phyloP scores from a whole-genome alignment of 108 stramenopile genomes.

The Schizochytrium sp. region DNA sequence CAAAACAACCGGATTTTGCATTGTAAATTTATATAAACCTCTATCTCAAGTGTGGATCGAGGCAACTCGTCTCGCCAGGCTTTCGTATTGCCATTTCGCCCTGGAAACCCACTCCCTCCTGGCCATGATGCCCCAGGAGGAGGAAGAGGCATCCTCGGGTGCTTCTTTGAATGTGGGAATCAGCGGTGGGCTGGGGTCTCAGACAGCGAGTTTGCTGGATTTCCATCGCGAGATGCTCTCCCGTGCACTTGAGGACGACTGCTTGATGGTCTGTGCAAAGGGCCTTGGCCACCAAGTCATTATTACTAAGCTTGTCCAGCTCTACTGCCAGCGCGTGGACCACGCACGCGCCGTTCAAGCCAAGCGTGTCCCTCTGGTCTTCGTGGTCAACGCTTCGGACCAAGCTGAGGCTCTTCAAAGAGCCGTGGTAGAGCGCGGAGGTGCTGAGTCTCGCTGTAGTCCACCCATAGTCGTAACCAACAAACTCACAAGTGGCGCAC shows the following conservation, averaged over 20 bases:
- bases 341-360: not conserved
- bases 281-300: constrained; percentile 34
- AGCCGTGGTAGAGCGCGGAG: constrained; percentile 10
- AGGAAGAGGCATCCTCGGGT: not conserved
- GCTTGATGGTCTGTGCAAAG: not conserved
- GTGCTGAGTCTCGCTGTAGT: not conserved
- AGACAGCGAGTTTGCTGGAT: constrained; percentile 7
- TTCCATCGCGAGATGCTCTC: constrained; percentile 59
- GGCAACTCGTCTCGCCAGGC: too few relatives aligned
- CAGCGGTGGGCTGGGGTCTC: not conserved
- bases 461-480: constrained; percentile 59
- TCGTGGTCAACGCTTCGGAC: constrained; percentile 46
- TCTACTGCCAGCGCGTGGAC: constrained; percentile 63
- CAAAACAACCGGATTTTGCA: too few relatives aligned
- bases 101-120: too few relatives aligned
- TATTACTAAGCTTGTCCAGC: constrained; percentile 66
- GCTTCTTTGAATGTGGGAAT: not conserved
- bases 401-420: not conserved
- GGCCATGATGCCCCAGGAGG: not conserved
- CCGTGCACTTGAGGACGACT: constrained; percentile 29
- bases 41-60: too few relatives aligned
- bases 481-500: constrained; percentile 69
- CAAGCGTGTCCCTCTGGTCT: constrained; percentile 25
- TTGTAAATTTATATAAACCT: too few relatives aligned
- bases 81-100: too few relatives aligned